Conservation (phyloP, 2,329 filamentous ascomycete genomes). For the Cryphonectria carpinicola region DNA sequence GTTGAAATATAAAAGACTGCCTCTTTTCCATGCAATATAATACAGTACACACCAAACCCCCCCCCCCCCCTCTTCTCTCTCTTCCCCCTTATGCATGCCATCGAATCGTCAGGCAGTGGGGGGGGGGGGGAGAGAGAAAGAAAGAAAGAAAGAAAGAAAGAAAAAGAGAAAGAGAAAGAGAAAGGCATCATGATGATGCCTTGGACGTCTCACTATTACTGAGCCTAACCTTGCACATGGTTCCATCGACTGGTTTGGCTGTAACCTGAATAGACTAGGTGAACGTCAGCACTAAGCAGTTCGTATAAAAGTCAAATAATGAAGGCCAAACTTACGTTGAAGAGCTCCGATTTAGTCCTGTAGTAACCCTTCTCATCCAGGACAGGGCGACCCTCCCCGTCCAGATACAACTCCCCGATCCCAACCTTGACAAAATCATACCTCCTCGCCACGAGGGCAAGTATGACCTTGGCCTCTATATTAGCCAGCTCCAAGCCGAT, state of each 20-base stretch:
- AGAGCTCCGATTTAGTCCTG: constrained; percentile 34
- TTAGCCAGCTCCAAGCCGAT: constrained; percentile 59
- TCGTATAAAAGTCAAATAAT: not conserved
- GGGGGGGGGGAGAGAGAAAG: too few species aligned
- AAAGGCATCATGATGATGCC: not conserved
- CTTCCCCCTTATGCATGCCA: not conserved
- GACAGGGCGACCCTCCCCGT: constrained; percentile 32
- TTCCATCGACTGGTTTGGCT: constrained; percentile 36
- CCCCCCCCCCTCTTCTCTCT: too few species aligned
- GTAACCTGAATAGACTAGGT: constrained; percentile 35
- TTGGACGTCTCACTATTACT: constrained; percentile 20
- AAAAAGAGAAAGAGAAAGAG: too few species aligned
- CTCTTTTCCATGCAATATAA: constrained; percentile 4
- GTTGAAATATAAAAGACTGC: not conserved
- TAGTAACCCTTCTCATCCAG: constrained; percentile 34
- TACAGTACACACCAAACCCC: not conserved
- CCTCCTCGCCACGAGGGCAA: constrained; percentile 37
- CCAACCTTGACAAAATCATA: constrained; percentile 41
- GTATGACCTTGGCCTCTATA: constrained; percentile 39
- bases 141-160: too few species aligned
- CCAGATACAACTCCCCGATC: constrained; percentile 35
- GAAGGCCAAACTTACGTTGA: constrained; percentile 35
- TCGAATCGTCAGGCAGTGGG: not conserved
- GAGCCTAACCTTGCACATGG: constrained; percentile 35
- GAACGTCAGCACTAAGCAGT: constrained; percentile 8